Conservation (phyloP, 1,284 basidiomycete species). For the Inonotus hispidus region DNA sequence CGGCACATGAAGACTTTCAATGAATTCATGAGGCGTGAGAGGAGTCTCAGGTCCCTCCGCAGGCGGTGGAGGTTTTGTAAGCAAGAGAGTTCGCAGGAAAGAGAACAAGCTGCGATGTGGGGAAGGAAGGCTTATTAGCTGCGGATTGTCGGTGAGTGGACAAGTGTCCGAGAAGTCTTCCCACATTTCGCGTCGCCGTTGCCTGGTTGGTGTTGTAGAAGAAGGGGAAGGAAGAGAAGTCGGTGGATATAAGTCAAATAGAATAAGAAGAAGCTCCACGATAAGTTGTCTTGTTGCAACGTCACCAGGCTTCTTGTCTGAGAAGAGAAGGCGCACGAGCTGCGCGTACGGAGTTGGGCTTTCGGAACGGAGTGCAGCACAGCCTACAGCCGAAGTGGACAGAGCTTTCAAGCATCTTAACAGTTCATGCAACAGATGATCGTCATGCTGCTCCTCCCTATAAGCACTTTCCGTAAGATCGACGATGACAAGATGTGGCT, state of each 20-base stretch:
- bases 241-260: conserved; percentile 80
- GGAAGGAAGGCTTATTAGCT: conserved; percentile 55
- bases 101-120: conserved; percentile 71
- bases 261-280: conserved; percentile 73
- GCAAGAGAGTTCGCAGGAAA: conserved; percentile 61
- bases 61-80: conserved; percentile 71
- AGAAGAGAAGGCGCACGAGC: conserved; percentile 81
- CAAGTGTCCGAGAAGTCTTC: conserved; percentile 31
- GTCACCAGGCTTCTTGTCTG: conserved; percentile 97
- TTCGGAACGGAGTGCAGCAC: conserved; percentile 73
- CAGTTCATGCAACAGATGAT: conserved; percentile 89
- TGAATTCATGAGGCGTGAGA: conserved; percentile 82
- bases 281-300: conserved; percentile 87
- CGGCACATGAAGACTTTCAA: conserved; percentile 76
- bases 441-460: conserved; percentile 97
- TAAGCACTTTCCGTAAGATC: conserved; percentile 11
- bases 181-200: conserved; percentile 50
- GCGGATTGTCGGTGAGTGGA: conserved; percentile 34
- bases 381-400: conserved; percentile 82
- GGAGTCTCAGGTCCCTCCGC: conserved; percentile 60
- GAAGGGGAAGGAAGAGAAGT: conserved; percentile 53
- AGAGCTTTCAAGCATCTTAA: conserved; percentile 93
- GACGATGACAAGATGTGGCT: background rate
- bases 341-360: conserved; percentile 85
- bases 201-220: conserved; percentile 23